phyloP scores from a whole-genome alignment of 2,329 filamentous ascomycete genomes.

The Tolypocladium album region DNA sequence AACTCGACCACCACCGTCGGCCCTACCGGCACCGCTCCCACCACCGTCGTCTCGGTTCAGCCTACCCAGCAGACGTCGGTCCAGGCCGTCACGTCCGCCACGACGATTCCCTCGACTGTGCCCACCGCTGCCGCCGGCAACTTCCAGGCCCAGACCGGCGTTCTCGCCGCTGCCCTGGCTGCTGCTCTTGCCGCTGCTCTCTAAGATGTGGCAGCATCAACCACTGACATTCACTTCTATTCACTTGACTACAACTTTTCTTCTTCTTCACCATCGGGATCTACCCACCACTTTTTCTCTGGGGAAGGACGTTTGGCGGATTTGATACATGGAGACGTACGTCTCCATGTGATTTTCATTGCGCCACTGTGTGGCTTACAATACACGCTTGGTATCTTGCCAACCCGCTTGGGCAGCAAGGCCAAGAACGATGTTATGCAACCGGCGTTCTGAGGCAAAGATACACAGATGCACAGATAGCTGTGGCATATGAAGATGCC shows the following conservation, averaged over 20 bases:
- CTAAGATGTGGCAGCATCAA: constrained; percentile 8
- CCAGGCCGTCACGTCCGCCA: constrained; percentile 5
- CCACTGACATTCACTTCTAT: background rate
- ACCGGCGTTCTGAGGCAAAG: background rate
- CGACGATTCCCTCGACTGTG: constrained; percentile 9
- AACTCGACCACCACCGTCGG: constrained; percentile 20
- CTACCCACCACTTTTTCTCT: background rate
- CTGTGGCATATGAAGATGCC: background rate
- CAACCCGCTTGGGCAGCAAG: background rate
- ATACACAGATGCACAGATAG: background rate
- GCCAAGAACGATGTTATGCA: background rate
- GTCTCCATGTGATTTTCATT: constrained; percentile 2
- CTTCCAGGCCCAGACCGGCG: constrained; percentile 26
- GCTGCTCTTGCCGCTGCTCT: constrained; percentile 27
- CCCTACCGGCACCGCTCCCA: constrained; percentile 11
- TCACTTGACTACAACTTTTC: background rate
- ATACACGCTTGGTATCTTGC: background rate
- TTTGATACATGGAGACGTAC: constrained; percentile 2
- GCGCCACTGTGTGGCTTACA: background rate
- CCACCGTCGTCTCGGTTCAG: constrained; percentile 12
- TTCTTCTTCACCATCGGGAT: background rate
- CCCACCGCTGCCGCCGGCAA: constrained; percentile 21
- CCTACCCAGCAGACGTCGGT: constrained; percentile 11
- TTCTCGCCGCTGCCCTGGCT: constrained; percentile 25
- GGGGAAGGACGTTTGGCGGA: constrained; percentile 20